These are phyloP conservation scores for Quercus mongolica DNA, from an alignment of 306 rosid species.

Conservation along the genomic window DNA sequence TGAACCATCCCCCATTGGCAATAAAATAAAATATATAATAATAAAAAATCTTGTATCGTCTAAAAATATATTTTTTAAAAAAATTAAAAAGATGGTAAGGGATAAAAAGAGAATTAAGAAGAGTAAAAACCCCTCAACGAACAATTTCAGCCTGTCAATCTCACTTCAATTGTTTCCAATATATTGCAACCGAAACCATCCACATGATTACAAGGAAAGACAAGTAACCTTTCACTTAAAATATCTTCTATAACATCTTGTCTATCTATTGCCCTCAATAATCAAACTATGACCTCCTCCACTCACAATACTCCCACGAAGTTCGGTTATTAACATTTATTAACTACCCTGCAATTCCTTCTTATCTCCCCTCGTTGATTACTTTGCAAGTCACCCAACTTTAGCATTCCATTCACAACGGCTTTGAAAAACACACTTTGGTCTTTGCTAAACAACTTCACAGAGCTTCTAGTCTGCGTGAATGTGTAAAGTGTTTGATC, in stretches of 20 bases:
- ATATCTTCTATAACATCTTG: no score
- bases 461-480: constrained; percentile 39
- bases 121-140: not conserved
- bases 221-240: no score
- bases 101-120: not conserved
- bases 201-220: not conserved
- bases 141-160: not conserved
- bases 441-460: constrained; percentile 37
- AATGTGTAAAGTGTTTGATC: constrained; percentile 73
- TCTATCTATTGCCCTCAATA: not conserved
- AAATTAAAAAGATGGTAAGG: not conserved
- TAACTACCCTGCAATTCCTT: constrained; percentile 68
- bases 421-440: constrained; percentile 49
- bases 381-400: constrained; percentile 76
- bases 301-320: not conserved
- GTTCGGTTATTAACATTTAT: constrained; percentile 37
- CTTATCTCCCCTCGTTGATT: constrained; percentile 72
- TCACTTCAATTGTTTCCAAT: not conserved
- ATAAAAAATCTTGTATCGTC: no score
- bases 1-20: no score
- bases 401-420: constrained; percentile 74
- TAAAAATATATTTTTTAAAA: no score
- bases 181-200: constrained; percentile 9
- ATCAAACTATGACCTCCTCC: not conserved
- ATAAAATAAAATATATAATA: no score